Evolutionary conservation across 257 asterid species (phyloP).

Genomic region (Knoxia roxburghii): DNA sequence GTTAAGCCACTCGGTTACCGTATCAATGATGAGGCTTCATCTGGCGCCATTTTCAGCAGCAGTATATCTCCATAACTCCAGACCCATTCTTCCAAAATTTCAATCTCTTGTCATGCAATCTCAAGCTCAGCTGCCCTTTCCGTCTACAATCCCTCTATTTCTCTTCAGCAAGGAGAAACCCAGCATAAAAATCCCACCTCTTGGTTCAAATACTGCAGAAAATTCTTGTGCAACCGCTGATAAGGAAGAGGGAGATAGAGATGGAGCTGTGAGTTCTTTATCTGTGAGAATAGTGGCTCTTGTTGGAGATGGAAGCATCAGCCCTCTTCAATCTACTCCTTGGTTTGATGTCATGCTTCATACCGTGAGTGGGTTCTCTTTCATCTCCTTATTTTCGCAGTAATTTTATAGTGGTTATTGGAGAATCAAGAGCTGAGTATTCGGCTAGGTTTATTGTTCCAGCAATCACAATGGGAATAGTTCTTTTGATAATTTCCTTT

Average conservation of each 20-base stretch:
- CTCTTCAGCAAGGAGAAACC: neutral
- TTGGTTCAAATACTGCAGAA: neutral
- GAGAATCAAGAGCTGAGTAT: neutral
- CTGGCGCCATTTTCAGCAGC: slow-evolving; percentile 8
- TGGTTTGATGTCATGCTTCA: slow-evolving; percentile 84
- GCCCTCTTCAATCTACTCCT: slow-evolving; percentile 77
- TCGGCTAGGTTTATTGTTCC: neutral
- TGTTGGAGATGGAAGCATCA: slow-evolving; percentile 78
- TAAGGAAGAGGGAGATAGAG: slow-evolving; percentile 16
- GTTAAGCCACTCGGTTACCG: no score
- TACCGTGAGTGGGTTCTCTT: slow-evolving; percentile 50
- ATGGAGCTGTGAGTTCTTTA: slow-evolving; percentile 17
- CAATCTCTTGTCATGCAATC: neutral
- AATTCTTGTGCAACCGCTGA: neutral
- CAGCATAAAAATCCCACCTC: slow-evolving; percentile 4
- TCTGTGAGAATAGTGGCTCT: slow-evolving; percentile 69
- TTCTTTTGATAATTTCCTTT: neutral
- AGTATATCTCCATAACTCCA: neutral
- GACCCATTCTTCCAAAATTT: neutral
- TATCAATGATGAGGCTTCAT: slow-evolving; percentile 10
- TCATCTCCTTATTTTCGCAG: neutral
- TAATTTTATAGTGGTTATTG: neutral
- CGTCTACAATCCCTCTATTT: neutral
- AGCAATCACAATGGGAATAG: neutral
- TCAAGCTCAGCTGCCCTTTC: neutral